phyloP scores from a whole-genome alignment of 2,329 filamentous ascomycete species.

The Aspergillus niger region DNA sequence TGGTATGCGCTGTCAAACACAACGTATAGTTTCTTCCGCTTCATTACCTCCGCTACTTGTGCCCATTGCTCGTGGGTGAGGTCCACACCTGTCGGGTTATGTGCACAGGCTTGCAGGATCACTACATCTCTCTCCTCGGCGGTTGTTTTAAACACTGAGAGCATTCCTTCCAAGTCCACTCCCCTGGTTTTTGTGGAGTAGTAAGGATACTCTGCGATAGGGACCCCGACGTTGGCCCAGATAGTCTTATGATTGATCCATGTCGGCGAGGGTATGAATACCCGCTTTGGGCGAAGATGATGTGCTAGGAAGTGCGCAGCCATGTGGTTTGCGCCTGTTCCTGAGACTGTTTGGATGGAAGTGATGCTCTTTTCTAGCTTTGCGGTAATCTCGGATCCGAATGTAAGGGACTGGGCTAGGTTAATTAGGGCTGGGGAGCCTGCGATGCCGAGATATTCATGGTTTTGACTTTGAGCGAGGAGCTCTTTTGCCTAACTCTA shows the following conservation, averaged over 20 bases:
- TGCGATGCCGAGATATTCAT: neutral
- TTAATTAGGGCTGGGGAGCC: neutral
- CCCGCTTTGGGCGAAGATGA: constrained; percentile 68
- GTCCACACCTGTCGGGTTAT: constrained; percentile 94
- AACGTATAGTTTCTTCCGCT: constrained; percentile 75
- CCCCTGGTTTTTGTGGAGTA: neutral
- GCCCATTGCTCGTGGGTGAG: constrained; percentile 83
- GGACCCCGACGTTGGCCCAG: constrained; percentile 52
- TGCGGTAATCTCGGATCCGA: neutral
- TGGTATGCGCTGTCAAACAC: constrained; percentile 96
- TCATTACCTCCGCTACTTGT: constrained; percentile 71
- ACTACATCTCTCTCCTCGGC: constrained; percentile 77
- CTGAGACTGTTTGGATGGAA: constrained; percentile 87
- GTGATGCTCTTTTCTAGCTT: constrained; percentile 41
- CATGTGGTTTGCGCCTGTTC: constrained; percentile 86
- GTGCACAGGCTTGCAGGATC: constrained; percentile 85
- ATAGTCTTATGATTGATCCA: constrained; percentile 96
- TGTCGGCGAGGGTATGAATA: constrained; percentile 86
- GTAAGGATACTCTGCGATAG: neutral
- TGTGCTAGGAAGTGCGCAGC: constrained; percentile 82
- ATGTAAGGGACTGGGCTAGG: neutral
- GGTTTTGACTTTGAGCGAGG: neutral
- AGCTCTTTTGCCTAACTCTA: constrained; percentile 46
- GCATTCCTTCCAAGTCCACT: neutral
- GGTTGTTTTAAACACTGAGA: constrained; percentile 61